Evolutionary conservation across 2,329 filamentous ascomycete genomes (phyloP).

Genomic region (Diaporthe ilicicola): DNA sequence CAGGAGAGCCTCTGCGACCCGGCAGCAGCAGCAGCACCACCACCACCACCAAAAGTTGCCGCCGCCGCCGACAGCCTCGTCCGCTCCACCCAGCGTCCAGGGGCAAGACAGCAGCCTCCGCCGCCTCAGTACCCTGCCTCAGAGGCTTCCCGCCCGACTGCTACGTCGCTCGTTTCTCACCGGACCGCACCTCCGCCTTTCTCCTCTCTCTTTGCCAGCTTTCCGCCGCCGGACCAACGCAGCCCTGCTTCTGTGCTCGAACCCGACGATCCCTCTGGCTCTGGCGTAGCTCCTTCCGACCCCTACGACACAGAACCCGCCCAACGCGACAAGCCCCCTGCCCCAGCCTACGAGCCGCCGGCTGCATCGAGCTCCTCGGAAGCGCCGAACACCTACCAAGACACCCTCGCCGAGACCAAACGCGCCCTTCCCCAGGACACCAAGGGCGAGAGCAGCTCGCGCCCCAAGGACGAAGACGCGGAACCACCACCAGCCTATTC

Average conservation of each 20-base stretch:
- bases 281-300: constrained; percentile 45
- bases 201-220: constrained; percentile 64
- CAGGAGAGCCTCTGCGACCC: constrained; percentile 41
- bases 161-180: constrained; percentile 41
- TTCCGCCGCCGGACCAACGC: constrained; percentile 36
- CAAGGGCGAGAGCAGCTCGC: constrained; percentile 74
- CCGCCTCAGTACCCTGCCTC: constrained; percentile 68
- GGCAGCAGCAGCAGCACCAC: constrained; percentile 39
- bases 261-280: constrained; percentile 48
- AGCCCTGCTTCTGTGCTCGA: constrained; percentile 46
- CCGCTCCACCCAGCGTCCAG: constrained; percentile 19
- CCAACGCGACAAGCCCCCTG: constrained; percentile 48
- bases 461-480: constrained; percentile 78
- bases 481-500: constrained; percentile 97
- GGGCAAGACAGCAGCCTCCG: constrained; percentile 51
- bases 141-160: constrained; percentile 59
- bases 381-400: constrained; percentile 52
- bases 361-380: constrained; percentile 49
- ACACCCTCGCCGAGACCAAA: constrained; percentile 78
- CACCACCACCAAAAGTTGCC: constrained; percentile 35
- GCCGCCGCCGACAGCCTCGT: constrained; percentile 41
- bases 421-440: constrained; percentile 82
- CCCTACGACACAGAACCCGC: constrained; percentile 37
- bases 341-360: constrained; percentile 64
- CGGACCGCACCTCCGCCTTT: constrained; percentile 64